Evolutionary conservation across 2,329 filamentous ascomycete genomes (phyloP), one percentile per base, ranked within the genome.

Genomic region (Rutstroemia sp.): DNA sequence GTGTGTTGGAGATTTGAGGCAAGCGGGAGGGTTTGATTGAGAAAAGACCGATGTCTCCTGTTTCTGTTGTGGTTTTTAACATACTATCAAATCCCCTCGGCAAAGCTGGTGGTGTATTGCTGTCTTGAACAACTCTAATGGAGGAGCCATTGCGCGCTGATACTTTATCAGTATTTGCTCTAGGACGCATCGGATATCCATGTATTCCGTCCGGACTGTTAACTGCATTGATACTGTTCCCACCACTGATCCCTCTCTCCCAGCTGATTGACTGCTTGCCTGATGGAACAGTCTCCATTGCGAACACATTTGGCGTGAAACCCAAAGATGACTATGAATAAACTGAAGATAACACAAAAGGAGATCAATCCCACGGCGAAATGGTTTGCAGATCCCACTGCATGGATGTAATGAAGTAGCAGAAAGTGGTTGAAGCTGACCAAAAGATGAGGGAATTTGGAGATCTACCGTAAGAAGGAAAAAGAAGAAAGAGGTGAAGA

Each of bases 11-110:
- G 36, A 60, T 51, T 39, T 61, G 62, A 19, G 67, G 63, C 48
- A 68, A 55, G 30, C 68, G 66, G 44, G 69, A 65, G 7, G 76
- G 72, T 48, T 72, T 75, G 61, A 82, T 80, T 51, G 78, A 81
- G 67, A 84, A 84, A 50, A 79, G 70, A 4, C 81, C 81, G 61
- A 83, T 82, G 61, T 86, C 81, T n/a, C 82, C 82, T 8, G 81
- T 83, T 65, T 86, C 83, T 0, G 82, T 85, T 1, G 80, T 84
- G 3, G 78, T 85, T 70, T 80, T 85, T 57, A 86, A 72, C 82
- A 86, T 84, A 67, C 80, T 78, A 62, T 83, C 77, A n/a, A 84
- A 70, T 2, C 78, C 78, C 5, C 77, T 79, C 0, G 80, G 78
- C 1, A 67, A 38, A 73, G 78, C 47, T 70, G 72, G 14, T 77